Evolutionary conservation across 2,329 filamentous ascomycete genomes (phyloP).

Genomic region (Mariannaea elegans): DNA sequence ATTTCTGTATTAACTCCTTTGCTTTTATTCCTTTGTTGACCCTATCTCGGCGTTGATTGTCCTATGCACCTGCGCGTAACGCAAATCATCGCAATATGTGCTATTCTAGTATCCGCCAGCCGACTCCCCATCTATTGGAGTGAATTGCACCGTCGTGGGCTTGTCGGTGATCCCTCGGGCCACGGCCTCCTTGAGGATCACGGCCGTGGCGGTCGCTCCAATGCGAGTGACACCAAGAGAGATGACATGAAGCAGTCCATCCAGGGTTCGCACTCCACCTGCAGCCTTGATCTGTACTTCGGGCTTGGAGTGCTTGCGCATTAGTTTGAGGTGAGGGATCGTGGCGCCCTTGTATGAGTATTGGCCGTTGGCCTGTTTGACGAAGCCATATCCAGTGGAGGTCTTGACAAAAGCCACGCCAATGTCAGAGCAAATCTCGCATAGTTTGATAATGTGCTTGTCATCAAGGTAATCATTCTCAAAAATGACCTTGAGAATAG

Average conservation of each 20-base stretch:
- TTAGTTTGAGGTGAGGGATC: conserved; percentile 59
- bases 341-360: conserved; percentile 66
- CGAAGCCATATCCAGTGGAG: conserved; percentile 68
- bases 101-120: conserved; percentile 20
- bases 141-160: conserved; percentile 30
- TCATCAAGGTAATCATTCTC: conserved; percentile 66
- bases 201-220: conserved; percentile 63
- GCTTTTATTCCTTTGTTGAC: too few relatives aligned
- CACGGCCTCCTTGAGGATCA: conserved; percentile 64
- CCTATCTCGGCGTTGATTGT: too few relatives aligned
- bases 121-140: conserved; percentile 5
- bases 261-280: conserved; percentile 64
- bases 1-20: too few relatives aligned
- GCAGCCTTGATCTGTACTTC: conserved; percentile 66
- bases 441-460: conserved; percentile 60
- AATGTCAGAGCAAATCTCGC: conserved; percentile 61
- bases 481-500: conserved; percentile 68
- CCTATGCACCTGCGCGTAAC: too few relatives aligned
- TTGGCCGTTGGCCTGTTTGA: conserved; percentile 60
- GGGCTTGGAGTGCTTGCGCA: conserved; percentile 55
- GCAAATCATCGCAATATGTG: too few relatives aligned
- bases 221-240: conserved; percentile 63
- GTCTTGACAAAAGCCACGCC: conserved; percentile 68
- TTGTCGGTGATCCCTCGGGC: conserved; percentile 55
- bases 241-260: conserved; percentile 64